Percentiles rank a stretch among this genome's conserved stretches.
These are phyloP conservation scores for Amaranthus cruentus DNA, from an alignment of 148 eudicot genomes.

Conservation along the genomic window DNA sequence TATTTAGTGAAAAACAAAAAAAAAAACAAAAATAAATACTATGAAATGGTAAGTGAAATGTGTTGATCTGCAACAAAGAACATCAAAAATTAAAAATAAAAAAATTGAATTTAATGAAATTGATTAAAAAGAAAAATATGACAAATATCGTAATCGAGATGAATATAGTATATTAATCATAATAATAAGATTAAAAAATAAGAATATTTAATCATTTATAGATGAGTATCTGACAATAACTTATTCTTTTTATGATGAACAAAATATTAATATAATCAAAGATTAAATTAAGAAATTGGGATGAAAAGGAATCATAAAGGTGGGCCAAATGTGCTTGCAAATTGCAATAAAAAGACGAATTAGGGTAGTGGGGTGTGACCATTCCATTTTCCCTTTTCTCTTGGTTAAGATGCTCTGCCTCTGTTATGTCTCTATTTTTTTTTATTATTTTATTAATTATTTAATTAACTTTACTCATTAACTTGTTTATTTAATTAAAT, in stretches of 20 bases:
- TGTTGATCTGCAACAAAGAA: too few relatives aligned
- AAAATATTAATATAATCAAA: neutral
- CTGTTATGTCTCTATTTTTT: too few relatives aligned
- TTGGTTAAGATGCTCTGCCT: conserved; percentile 15
- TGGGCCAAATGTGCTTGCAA: conserved; percentile 13
- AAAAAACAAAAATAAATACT: too few relatives aligned
- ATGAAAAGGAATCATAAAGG: conserved; percentile 10
- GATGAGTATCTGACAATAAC: conserved; percentile 5
- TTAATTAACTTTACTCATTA: neutral
- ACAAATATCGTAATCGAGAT: too few relatives aligned
- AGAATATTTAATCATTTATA: neutral
- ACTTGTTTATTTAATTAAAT: neutral
- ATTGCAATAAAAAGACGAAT: conserved; percentile 16
- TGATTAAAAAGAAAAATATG: too few relatives aligned
- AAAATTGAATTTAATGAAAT: too few relatives aligned
- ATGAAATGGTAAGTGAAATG: too few relatives aligned
- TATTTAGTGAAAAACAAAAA: too few relatives aligned
- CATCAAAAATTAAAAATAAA: too few relatives aligned
- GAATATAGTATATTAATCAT: neutral
- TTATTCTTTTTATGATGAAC: neutral
- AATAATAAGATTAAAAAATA: neutral
- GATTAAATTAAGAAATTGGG: neutral
- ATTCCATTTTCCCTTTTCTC: conserved; percentile 15
- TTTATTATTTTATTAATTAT: neutral
- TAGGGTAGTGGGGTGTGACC: conserved; percentile 12